A percentile compares a stretch with the other conserved stretches of the same genome.
Evolutionary conservation across 164 flowering plant species (phyloP).

Genomic region (Annona cherimola): DNA sequence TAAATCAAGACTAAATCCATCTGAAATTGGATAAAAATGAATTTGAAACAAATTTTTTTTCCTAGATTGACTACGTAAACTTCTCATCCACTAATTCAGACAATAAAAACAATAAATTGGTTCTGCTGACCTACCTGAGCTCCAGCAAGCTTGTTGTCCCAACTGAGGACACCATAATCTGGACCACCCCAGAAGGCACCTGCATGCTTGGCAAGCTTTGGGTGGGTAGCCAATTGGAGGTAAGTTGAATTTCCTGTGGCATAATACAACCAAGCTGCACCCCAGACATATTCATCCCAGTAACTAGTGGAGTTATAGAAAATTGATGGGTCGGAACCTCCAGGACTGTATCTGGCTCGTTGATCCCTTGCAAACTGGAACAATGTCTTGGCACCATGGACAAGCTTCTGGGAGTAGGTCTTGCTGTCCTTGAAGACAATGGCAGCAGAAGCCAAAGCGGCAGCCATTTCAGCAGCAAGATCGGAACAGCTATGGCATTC

Average conservation of each 20-base stretch:
- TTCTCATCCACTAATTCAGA: too few species aligned
- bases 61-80: too few species aligned
- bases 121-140: constrained; percentile 57
- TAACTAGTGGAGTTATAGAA: constrained; percentile 87
- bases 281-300: constrained; percentile 96
- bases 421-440: constrained; percentile 95
- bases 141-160: constrained; percentile 98
- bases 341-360: constrained; percentile 75
- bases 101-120: too few species aligned
- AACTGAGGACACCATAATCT: constrained; percentile 83
- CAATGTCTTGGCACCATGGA: constrained; percentile 84
- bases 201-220: constrained; percentile 77
- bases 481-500: constrained; percentile 75
- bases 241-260: constrained; percentile 87
- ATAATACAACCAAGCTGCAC: constrained; percentile 91
- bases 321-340: constrained; percentile 44
- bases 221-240: constrained; percentile 69
- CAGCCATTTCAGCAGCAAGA: constrained; percentile 98
- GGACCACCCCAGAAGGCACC: constrained; percentile 99
- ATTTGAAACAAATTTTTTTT: too few species aligned
- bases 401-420: constrained; percentile 87
- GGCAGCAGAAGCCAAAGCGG: constrained; percentile 93
- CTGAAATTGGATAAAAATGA: too few species aligned
- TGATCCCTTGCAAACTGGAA: constrained; percentile 69
- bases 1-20: too few species aligned